Base-by-base conservation (phyloP, 805 yeast species). In the Monosporozyma siamensis region DNA sequence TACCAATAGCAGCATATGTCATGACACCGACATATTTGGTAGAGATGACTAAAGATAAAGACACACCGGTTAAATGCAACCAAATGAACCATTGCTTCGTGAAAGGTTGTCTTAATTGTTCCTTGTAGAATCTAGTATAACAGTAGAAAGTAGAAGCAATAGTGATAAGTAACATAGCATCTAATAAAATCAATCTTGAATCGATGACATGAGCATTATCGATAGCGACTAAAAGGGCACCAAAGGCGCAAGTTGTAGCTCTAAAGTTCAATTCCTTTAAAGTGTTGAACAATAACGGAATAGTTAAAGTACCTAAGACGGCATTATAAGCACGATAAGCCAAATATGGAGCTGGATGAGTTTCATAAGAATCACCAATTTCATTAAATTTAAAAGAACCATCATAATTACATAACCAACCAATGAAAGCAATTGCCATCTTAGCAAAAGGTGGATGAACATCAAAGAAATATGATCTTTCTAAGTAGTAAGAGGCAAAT, bases 361-460 rank as follows among this genome's bases (percentile, higher is more conserved):
- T 67, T 43, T 78, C 73, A 64, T 88, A 92, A 45, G 77, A 73
- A 51, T 83, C 84, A 34, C 97, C 97, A 63, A 89, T 89, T 55
- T 74, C 78, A 48, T 88, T 95, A 55, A 90, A 92, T 63, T 88
- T 86, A 71, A 88, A 92, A 10, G 74, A 63, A n/a, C 99, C 99
- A 56, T 82, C 79, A 62, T 86, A 92, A 3, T 97, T 96, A 40
- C 82, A 78, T 20, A 92, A 54, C 71, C 81, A 87, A 34, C 98
- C 99, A 31, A 82, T 86, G 45, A 80, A 72, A 0, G 97, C 97
- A 64, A 90, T 86, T 51, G 89, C 70, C 61, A 92, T 71, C 63
- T 92, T 92, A 42, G 95, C 98, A 64, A 92, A 86, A 18, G 99
- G 99, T 8, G 99, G 99, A 66, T 92, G 99, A 41, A 92, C 78